phyloP scores from a whole-genome alignment of 306 rosid genomes.

The Inga oerstediana region DNA sequence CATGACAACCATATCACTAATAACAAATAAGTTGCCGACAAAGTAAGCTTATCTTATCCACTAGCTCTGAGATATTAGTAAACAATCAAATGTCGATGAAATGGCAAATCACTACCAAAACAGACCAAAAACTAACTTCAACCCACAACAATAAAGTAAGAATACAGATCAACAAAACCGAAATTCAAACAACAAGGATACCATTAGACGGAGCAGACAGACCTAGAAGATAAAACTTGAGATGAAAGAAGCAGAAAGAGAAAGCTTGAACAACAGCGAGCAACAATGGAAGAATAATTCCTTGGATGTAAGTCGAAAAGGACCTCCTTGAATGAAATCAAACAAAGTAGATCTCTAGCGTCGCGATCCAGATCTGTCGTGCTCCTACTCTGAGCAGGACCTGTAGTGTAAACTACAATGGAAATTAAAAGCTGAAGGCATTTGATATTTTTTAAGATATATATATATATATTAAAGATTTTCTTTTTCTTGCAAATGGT shows the following conservation, averaged over 20 bases:
- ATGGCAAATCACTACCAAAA: background rate
- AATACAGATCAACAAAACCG: background rate
- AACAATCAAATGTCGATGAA: background rate
- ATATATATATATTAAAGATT: too few species aligned
- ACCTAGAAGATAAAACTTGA: background rate
- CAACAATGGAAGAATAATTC: background rate
- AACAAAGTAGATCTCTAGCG: constrained; percentile 30
- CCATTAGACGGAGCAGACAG: background rate
- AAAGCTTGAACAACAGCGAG: background rate
- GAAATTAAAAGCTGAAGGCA: constrained; percentile 6
- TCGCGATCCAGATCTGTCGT: constrained; percentile 42
- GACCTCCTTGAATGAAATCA: constrained; percentile 35
- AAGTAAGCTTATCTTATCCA: background rate
- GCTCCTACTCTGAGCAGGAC: background rate
- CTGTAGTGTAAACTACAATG: background rate
- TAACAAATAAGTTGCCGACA: background rate
- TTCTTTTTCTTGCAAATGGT: background rate
- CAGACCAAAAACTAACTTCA: background rate
- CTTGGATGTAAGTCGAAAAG: background rate
- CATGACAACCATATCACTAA: constrained; percentile 5
- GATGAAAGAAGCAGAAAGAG: constrained; percentile 17
- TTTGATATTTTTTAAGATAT: background rate
- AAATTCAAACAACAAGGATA: background rate
- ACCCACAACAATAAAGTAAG: background rate
- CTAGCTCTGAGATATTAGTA: background rate